These are phyloP conservation scores for Vigna trinervia DNA, from an alignment of 306 rosid genomes.

Conservation along the genomic window DNA sequence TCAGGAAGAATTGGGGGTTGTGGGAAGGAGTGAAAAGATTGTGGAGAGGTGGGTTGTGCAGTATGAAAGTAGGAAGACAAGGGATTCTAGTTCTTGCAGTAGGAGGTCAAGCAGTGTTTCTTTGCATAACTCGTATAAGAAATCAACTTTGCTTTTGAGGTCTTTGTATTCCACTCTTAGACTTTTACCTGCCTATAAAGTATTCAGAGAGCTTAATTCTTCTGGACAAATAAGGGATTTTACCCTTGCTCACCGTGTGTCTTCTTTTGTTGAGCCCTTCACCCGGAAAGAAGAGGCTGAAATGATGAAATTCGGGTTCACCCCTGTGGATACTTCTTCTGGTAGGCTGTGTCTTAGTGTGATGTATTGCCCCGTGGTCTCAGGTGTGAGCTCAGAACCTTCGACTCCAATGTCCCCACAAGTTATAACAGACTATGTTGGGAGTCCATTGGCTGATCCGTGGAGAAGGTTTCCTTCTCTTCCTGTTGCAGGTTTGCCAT, in stretches of 20 bases:
- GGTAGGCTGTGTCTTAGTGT: slow-evolving; percentile 83
- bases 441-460: slow-evolving; percentile 81
- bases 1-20: slow-evolving; percentile 61
- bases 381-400: slow-evolving; percentile 63
- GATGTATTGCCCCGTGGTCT: slow-evolving; percentile 61
- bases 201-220: slow-evolving; percentile 69
- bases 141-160: slow-evolving; percentile 73
- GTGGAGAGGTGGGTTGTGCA: slow-evolving; percentile 88
- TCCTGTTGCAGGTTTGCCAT: slow-evolving; percentile 57
- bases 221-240: slow-evolving; percentile 65
- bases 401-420: slow-evolving; percentile 74
- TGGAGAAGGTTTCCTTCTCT: slow-evolving; percentile 66
- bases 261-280: slow-evolving; percentile 74
- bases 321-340: slow-evolving; percentile 78
- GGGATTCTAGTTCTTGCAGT: slow-evolving; percentile 58
- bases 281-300: slow-evolving; percentile 69
- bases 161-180: slow-evolving; percentile 78
- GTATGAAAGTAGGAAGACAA: slow-evolving; percentile 65
- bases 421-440: slow-evolving; percentile 82
- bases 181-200: slow-evolving; percentile 77
- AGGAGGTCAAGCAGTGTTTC: slow-evolving; percentile 66
- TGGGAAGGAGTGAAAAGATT: slow-evolving; percentile 66
- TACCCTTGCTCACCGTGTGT: slow-evolving; percentile 73
- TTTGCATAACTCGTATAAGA: slow-evolving; percentile 67
- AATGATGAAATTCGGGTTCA: slow-evolving; percentile 76